Evolutionary conservation across 805 yeast genomes (phyloP), one percentile per base, ranked within the genome.

Genomic region (Candida ponderosae): DNA sequence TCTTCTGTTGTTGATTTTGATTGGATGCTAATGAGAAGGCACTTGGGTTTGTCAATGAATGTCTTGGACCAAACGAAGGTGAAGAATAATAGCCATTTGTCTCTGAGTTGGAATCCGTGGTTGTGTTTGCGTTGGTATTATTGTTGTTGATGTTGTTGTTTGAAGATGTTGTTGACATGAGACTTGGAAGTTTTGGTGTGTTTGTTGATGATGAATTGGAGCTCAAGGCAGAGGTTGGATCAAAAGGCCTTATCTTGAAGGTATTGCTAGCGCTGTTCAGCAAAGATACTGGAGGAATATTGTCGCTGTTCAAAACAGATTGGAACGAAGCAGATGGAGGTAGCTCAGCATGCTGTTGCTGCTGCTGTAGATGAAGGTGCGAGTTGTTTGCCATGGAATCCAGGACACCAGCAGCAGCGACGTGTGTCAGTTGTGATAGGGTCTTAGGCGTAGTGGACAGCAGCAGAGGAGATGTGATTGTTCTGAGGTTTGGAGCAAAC

Each of bases 381-480:
- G 34, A 31, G 24, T 40, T 36, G 17, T 40, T 32, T 37, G 38
- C 30, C 35, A 42, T 31, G 2, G 42, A 35, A 34, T 54, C 57
- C 29, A 53, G 33, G 6, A 52, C 58, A 15, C 51, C 58, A 10
- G 59, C 59, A 5, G 58, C 58, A 14, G 49, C 52, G 9, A 24
- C 27, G 18, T 53, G 58, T 4, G 53, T 53, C 38, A 33, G 73
- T 48, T 18, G 75, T 46, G 44, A 54, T 18, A 46, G 54, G 7
- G 47, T 47, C 36, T 52, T 50, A 15, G 54, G 56, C 5, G 54
- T 54, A 14, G 79, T 73, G 7, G 80, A 71, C 32, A 80, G 62
- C 41, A 79, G 57, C 36, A 79, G 59, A 1, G 86, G 86, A 14
- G 83, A 76, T 0, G 85, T 79, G 40, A 79, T 78, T 27, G 78